phyloP scores from a whole-genome alignment of 2,329 filamentous ascomycete species.

The Penicillium vulpinum region DNA sequence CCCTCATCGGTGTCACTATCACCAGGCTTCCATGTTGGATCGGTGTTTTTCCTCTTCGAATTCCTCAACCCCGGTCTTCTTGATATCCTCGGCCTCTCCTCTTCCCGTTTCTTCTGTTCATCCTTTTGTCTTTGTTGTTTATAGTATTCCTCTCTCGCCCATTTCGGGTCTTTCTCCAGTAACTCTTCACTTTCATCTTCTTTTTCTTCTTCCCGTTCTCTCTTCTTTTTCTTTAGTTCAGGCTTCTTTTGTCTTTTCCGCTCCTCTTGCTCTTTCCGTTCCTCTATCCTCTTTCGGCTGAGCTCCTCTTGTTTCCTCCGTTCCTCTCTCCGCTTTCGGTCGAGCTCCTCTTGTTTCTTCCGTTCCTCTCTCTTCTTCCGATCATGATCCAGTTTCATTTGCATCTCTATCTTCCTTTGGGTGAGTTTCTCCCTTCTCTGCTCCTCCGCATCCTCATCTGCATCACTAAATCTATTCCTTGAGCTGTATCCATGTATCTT shows the following conservation, averaged over 20 bases:
- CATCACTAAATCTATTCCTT: not conserved
- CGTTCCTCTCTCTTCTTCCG: not conserved
- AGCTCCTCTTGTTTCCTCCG: not conserved
- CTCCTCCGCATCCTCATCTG: not conserved
- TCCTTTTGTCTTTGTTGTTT: not conserved
- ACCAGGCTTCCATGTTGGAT: conserved; percentile 6
- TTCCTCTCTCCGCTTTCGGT: not conserved
- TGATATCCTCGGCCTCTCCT: not conserved
- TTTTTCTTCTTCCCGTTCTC: too few species aligned
- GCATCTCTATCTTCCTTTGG: not conserved
- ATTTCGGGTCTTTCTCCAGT: not conserved
- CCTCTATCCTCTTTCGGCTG: not conserved
- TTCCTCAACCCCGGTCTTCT: not conserved
- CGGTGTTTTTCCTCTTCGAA: not conserved
- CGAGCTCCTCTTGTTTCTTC: not conserved
- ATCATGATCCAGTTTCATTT: not conserved
- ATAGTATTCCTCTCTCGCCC: not conserved
- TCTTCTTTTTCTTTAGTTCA: not conserved
- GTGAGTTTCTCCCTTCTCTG: not conserved
- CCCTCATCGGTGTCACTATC: not conserved
- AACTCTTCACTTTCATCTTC: not conserved
- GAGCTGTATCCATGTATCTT: not conserved
- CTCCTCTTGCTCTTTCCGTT: not conserved
- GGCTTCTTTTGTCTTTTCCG: not conserved
- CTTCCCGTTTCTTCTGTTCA: not conserved